Conservation (phyloP, 2,329 filamentous ascomycete species). For the Coniochaeta sp. region DNA sequence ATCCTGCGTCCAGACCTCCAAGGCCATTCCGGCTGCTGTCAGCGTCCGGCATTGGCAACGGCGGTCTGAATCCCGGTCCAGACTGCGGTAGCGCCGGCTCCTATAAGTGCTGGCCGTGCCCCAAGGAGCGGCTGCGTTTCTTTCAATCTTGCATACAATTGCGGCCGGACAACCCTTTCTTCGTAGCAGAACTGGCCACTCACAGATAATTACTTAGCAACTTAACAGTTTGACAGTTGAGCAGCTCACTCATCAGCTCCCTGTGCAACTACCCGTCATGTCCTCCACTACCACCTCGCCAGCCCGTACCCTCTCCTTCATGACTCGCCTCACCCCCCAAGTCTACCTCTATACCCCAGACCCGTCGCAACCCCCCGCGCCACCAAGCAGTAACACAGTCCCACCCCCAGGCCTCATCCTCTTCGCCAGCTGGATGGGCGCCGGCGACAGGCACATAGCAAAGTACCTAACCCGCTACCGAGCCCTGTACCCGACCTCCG, state of each 20-base stretch:
- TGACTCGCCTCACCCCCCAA: not conserved
- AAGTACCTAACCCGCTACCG: conserved; percentile 24
- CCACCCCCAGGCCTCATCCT: conserved; percentile 20
- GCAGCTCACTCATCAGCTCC: too few species aligned
- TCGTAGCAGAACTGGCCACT: too few species aligned
- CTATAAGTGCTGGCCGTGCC: not conserved
- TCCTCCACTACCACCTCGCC: not conserved
- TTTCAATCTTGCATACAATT: too few species aligned
- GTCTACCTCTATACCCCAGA: not conserved
- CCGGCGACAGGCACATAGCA: conserved; percentile 21
- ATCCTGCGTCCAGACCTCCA: not conserved
- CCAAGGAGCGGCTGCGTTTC: not conserved
- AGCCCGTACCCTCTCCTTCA: not conserved
- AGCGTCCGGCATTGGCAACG: not conserved
- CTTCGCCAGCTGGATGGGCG: conserved; percentile 25
- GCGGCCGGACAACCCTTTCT: too few species aligned
- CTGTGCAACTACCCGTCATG: too few species aligned
- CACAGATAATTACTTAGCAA: too few species aligned
- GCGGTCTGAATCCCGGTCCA: not conserved
- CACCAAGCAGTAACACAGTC: not conserved
- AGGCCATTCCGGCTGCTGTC: not conserved
- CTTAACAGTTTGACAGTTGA: too few species aligned
- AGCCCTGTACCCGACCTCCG: conserved; percentile 18
- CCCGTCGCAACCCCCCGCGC: not conserved
- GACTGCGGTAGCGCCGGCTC: not conserved